Evolutionary conservation across 345 rosid species (phyloP), one percentile per base, ranked within the genome.

Genomic region (Pistacia integerrima): DNA sequence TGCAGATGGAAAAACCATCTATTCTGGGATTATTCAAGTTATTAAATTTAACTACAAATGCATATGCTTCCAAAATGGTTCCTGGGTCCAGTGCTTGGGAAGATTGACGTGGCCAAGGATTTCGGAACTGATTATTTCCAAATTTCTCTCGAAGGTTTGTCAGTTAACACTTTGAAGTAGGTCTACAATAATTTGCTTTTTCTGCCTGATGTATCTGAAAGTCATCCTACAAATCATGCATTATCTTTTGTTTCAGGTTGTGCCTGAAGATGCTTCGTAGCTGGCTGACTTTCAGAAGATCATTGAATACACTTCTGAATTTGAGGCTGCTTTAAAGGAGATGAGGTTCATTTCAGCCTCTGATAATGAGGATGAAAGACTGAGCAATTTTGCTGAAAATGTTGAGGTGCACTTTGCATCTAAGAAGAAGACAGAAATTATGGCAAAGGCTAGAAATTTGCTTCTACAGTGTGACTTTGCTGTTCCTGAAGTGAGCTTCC

Each of bases 371-470:
- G 97, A 93, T 65, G 84, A 85, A 64, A 92, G 88, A 81, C 85
- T 96, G 84, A 93, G 97, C 86, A 88, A 72, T 69, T 96, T 87
- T 82, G 90, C 95, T 48, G 91, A 89, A 85, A 91, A 92, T 75
- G 96, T 96, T 70, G 98, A 96, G 87, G 94, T 93, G 87, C 97
- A 96, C 88, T 96, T 96, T 90, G 99, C 98, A 72, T 85, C 85
- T 22, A 88, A 83, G 83, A 96, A 90, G 87, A 96, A 85, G 80
- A 89, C 67, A 25, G 99, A 93, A 85, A 91, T 92, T 64, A 79
- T 96, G 82, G 94, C 92, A 71, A 96, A 86, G 85, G 89, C 99
- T 79, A 92, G 99, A 85, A 88, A 84, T 85, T 80, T 88, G 78
- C 89, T 93, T 80, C 87, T 93, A 65, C 86, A 85, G 57, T 92